Base-by-base conservation (phyloP, 352 stramenopile genomes). In the Albugo candida region DNA sequence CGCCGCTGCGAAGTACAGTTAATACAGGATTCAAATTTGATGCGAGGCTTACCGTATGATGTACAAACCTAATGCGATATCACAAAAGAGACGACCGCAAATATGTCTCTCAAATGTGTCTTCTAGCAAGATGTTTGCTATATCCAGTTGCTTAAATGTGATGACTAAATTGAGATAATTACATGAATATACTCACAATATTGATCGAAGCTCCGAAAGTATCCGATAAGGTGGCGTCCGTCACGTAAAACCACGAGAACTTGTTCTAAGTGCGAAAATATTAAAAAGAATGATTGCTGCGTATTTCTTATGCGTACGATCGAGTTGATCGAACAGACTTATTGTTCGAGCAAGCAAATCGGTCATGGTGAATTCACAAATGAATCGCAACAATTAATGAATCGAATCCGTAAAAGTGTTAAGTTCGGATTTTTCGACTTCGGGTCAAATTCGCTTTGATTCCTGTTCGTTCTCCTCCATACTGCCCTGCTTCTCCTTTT, bases 81-180 rank as follows among this genome's bases (percentile, higher is more conserved):
- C 93, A 36, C 89, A 92, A 62, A 96, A 97, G 50, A 94, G 70
- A 34, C 68, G 69, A 43, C 69, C 70, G 24, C 81, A 72, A 34
- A 92, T 72, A 49, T 92, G 73, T 53, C 85, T 78, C 60, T 96
- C 85, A 60, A 76, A 94, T 45, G 91, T 96, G 58, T 97, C 85
- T 61, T 97, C 81, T 18, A 98, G 61, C 45, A 98, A 92, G 56
- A 98, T 94, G 61, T 98, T 98, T 19, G 80, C 78, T 91, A 52
- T 8, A 19, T 24, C 36, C 50, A 21, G 41, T 11, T n/a, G 54
- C 13, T 35, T 36, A 49, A 36, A 13, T 18, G 16, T 24, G 20
- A 53, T 34, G 18, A 8, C 20, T n/a, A n/a, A 13, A 10, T 16
- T n/a, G 19, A 10, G 45, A 36, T 51, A 2, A 6, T 24, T 5